A percentile compares a stretch with the other conserved stretches of the same genome.
Evolutionary conservation across 108 stramenopile species (phyloP).

Genomic region (Nannochloropsis salina): DNA sequence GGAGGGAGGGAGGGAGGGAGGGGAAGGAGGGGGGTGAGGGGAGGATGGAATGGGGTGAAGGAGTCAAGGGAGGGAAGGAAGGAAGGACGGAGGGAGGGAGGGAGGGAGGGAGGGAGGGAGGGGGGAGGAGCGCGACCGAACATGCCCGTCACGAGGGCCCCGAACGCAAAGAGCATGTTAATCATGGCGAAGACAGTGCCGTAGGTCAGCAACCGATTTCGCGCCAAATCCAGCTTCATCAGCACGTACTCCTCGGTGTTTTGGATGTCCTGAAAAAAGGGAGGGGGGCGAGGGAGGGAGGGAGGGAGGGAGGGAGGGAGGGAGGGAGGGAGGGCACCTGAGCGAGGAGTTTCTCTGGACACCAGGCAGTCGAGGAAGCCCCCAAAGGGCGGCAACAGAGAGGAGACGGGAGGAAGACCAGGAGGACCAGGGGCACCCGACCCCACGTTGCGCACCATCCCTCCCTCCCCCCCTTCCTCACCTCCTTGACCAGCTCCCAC

Average conservation of each 20-base stretch:
- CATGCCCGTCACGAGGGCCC: constrained; percentile 39
- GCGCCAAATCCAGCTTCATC: constrained; percentile 51
- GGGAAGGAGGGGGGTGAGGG: not conserved
- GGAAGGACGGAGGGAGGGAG: not conserved
- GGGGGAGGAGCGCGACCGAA: constrained; percentile 25
- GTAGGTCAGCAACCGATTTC: constrained; percentile 41
- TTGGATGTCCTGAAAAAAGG: not conserved
- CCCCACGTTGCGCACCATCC: no score
- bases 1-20: not conserved
- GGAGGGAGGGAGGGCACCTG: no score
- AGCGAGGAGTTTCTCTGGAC: no score
- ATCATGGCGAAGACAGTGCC: constrained; percentile 41
- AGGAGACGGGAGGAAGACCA: no score
- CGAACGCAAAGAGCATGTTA: constrained; percentile 35
- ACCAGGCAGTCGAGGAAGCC: no score
- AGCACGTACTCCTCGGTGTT: constrained; percentile 37
- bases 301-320: no score
- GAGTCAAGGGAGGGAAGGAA: not conserved
- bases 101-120: not conserved
- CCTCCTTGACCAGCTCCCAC: not conserved
- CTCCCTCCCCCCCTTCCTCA: no score
- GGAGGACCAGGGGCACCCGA: no score
- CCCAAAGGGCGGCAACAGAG: no score
- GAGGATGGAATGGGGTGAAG: not conserved
- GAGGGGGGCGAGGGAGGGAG: no score